phyloP scores from a whole-genome alignment of 352 stramenopile species.

The Stramenopiles sp. region DNA sequence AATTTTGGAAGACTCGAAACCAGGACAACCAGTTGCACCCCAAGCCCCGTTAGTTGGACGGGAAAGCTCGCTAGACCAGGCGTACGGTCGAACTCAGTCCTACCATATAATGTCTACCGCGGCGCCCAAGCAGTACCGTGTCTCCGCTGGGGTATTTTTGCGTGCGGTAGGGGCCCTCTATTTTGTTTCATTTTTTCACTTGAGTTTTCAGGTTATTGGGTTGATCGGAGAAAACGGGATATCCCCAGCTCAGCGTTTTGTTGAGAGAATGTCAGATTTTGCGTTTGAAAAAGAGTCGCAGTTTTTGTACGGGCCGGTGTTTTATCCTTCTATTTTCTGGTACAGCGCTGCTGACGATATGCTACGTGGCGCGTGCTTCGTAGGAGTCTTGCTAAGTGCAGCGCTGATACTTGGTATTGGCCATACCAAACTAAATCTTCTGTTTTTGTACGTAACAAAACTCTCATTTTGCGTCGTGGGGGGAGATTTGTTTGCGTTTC shows the following conservation, averaged over 20 bases:
- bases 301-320: not conserved
- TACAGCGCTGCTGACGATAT: not conserved
- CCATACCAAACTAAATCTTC: not conserved
- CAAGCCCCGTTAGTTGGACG: no score
- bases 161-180: not conserved
- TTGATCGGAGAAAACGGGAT: not conserved
- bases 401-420: not conserved
- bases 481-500: not conserved
- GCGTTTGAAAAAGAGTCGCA: not conserved
- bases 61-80: no score
- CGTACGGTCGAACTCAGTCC: not conserved
- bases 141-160: not conserved
- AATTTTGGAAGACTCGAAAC: no score
- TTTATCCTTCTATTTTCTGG: conserved; percentile 3
- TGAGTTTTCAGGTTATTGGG: not conserved
- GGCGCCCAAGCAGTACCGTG: not conserved
- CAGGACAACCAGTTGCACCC: no score
- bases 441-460: not conserved
- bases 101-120: not conserved
- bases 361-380: not conserved
- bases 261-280: not conserved
- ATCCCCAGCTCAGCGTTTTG: not conserved
- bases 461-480: not conserved
- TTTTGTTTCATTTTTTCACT: not conserved
- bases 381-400: not conserved